Base-by-base conservation (phyloP, 306 rosid species). In the Acmispon strigosus region DNA sequence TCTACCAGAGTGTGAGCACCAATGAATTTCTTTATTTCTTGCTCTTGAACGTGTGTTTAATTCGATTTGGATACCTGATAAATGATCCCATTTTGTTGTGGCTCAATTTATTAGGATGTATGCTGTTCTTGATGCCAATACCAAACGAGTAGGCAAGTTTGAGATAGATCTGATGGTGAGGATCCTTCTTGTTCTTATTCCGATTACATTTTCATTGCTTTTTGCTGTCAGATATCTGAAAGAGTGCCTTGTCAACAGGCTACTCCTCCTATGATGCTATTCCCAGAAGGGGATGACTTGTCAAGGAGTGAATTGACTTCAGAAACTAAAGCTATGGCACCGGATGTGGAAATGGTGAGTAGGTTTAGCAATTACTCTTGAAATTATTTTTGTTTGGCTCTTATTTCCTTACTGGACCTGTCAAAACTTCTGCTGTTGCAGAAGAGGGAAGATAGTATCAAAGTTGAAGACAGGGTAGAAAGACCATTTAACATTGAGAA, bases 101-200 rank as follows among this genome's bases (percentile, higher is more conserved):
- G 61, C 55, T 69, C 42, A 63, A 62, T 57, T 59, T 75, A 48
- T 61, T 51, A 87, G 92, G 85, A 54, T 60, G 62, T 19, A 78
- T 27, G 44, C 63, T 73, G 59, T 45, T 32, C 49, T 16, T 18
- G 81, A 68, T 82, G 56, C 50, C 55, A 70, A 50, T 13, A 77
- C 58, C 54, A 78, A 76, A 51, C 80, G 75, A 72, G 81, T 50
- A 43, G 84, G 80, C 81, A 84, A 44, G 66, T 82, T 87, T 44
- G 79, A 80, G 60, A 82, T 90, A 62, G 96, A 88, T 80, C 80
- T 86, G 80, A 88, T 84, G 96, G 96, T 90, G 81, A 86, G 87
- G 44, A 61, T 70, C 55, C 50, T 60, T 61, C 60, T 58, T 58
- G 52, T 48, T 59, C 10, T 2, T 27, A 36, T 80, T 81, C 18